Conservation (phyloP, 208 protist genomes). For the Trypanosomatidae sp. region DNA sequence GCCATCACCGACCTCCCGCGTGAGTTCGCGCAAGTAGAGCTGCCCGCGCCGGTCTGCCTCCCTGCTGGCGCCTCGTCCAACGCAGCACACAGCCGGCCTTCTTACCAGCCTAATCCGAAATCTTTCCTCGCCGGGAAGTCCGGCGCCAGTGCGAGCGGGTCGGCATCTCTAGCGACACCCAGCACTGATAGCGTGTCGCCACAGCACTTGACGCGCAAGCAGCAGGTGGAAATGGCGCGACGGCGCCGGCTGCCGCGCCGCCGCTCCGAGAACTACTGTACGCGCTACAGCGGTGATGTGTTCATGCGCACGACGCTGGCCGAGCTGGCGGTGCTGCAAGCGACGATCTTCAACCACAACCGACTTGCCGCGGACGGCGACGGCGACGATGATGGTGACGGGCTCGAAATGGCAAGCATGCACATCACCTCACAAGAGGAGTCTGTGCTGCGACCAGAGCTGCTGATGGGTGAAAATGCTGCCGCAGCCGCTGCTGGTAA, state of each 20-base stretch:
- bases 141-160: no score
- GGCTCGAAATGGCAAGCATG: constrained; percentile 25
- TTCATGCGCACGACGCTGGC: constrained; percentile 36
- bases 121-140: no score
- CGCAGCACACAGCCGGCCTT: no score
- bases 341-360: constrained; percentile 38
- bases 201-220: no score
- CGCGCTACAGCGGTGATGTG: constrained; percentile 38
- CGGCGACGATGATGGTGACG: constrained; percentile 25
- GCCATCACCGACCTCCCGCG: constrained; percentile 31
- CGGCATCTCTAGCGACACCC: no score
- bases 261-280: no score
- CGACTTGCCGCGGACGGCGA: constrained; percentile 10
- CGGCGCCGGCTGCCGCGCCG: no score
- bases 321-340: constrained; percentile 46
- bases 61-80: no score
- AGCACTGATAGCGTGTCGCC: no score
- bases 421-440: constrained; percentile 45
- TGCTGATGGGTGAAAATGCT: background rate
- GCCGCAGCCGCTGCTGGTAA: background rate
- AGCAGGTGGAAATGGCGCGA: no score
- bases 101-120: no score
- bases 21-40: constrained; percentile 18
- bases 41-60: background rate
- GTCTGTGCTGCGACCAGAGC: constrained; percentile 42